Evolutionary conservation across 2,329 filamentous ascomycete species (phyloP).

Genomic region (Tolypocladium ovalisporum): DNA sequence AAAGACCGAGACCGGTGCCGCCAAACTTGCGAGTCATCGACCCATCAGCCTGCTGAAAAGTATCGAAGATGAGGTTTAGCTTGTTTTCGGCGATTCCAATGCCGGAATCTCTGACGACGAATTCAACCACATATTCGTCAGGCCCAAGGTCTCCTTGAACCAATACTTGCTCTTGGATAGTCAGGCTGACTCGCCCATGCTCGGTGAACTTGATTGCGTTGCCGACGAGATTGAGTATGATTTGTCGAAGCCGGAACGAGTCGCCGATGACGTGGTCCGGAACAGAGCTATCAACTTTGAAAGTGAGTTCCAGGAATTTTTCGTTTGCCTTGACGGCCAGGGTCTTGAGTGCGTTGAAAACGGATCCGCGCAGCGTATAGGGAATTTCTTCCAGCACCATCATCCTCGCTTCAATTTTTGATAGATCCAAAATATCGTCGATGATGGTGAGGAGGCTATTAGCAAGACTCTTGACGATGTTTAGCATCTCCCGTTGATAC

Average conservation of each 20-base stretch:
- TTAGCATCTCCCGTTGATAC: slow-evolving; percentile 96
- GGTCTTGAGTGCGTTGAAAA: slow-evolving; percentile 95
- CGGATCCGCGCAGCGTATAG: slow-evolving; percentile 84
- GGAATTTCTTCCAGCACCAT: slow-evolving; percentile 99
- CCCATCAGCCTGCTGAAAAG: slow-evolving; percentile 95
- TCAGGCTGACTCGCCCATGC: slow-evolving; percentile 87
- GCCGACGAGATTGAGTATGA: slow-evolving; percentile 92
- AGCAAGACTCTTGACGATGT: slow-evolving; percentile 92
- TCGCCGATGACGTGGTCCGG: slow-evolving; percentile 94
- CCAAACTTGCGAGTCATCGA: slow-evolving; percentile 95
- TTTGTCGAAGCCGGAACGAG: slow-evolving; percentile 90
- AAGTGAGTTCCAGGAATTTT: slow-evolving; percentile 84
- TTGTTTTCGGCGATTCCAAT: slow-evolving; percentile 96
- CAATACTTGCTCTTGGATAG: slow-evolving; percentile 61
- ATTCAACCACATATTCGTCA: slow-evolving; percentile 87
- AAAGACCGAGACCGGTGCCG: slow-evolving; percentile 84
- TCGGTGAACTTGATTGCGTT: slow-evolving; percentile 99
- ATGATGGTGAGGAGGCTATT: slow-evolving; percentile 96
- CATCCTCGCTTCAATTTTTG: slow-evolving; percentile 83
- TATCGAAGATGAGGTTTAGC: slow-evolving; percentile 94
- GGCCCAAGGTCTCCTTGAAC: slow-evolving; percentile 50
- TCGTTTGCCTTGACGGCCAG: slow-evolving; percentile 96
- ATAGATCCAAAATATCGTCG: slow-evolving; percentile 67
- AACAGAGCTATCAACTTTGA: slow-evolving; percentile 85
- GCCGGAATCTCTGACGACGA: slow-evolving; percentile 89